phyloP scores from a whole-genome alignment of 495 filamentous ascomycete genomes.

The Friedmanniomyces endolithicus region DNA sequence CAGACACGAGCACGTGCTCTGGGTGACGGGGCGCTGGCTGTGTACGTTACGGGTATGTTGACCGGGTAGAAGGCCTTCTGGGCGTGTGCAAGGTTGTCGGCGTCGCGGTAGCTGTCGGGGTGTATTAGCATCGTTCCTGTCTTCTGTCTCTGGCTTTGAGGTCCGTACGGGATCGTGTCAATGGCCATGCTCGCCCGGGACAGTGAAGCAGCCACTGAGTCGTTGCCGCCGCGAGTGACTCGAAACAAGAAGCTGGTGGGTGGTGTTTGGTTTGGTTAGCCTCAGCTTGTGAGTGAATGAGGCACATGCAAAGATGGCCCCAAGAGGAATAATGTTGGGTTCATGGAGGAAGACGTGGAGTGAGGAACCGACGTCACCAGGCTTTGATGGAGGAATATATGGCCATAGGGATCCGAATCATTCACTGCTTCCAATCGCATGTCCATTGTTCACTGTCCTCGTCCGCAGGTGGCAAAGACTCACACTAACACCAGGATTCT shows the following conservation, averaged over 20 bases:
- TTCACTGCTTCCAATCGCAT: too few relatives aligned
- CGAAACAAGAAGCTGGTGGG: neutral
- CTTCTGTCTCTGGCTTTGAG: neutral
- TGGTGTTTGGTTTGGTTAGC: too few relatives aligned
- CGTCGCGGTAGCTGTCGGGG: conserved; percentile 40
- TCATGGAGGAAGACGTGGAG: too few relatives aligned
- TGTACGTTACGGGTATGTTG: conserved; percentile 61
- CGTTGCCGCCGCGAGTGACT: neutral
- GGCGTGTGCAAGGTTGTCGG: conserved; percentile 46
- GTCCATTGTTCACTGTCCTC: too few relatives aligned
- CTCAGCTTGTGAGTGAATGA: too few relatives aligned
- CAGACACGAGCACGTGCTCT: too few relatives aligned
- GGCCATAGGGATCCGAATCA: neutral
- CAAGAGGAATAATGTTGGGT: too few relatives aligned
- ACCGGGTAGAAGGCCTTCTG: conserved; percentile 63
- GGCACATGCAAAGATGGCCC: neutral
- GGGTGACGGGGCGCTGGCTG: too few relatives aligned
- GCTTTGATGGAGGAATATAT: neutral
- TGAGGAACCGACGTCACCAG: neutral
- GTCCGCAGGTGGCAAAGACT: too few relatives aligned
- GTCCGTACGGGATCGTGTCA: conserved; percentile 24
- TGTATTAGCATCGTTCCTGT: neutral
- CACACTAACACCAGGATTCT: too few relatives aligned
- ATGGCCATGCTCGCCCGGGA: conserved; percentile 12
- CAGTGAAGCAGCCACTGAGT: neutral